Conservation (phyloP, 176 grass and related monocot species). For the Cocos nucifera region DNA sequence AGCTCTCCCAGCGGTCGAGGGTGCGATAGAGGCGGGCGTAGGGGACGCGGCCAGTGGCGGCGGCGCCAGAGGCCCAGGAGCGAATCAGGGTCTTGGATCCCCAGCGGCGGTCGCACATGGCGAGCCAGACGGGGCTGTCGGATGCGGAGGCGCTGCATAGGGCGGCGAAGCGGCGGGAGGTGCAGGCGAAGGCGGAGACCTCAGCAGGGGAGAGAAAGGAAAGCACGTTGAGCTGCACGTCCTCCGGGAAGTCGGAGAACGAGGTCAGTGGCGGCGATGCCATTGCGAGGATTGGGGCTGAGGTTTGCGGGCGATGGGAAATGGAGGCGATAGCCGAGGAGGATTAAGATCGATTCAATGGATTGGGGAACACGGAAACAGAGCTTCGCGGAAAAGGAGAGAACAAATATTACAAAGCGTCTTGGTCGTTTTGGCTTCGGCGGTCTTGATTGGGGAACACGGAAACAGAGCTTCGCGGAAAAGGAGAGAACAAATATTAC, state of each 20-base stretch:
- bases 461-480: too few relatives aligned
- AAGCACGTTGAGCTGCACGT: slow-evolving; percentile 39
- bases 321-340: too few relatives aligned
- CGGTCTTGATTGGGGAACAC: too few relatives aligned
- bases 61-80: slow-evolving; percentile 1
- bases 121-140: slow-evolving; percentile 24
- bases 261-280: slow-evolving; percentile 8
- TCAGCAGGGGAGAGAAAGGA: slow-evolving; percentile 27
- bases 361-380: too few relatives aligned
- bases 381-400: too few relatives aligned
- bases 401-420: too few relatives aligned
- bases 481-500: too few relatives aligned
- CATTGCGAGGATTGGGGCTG: slow-evolving; percentile 16
- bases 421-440: too few relatives aligned
- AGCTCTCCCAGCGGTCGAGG: slow-evolving; percentile 36
- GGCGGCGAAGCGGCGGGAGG: slow-evolving; percentile 36
- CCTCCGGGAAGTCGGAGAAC: slow-evolving; percentile 37
- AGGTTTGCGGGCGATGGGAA: too few relatives aligned
- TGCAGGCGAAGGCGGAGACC: slow-evolving; percentile 31
- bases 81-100: slow-evolving; percentile 11
- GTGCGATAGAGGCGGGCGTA: slow-evolving; percentile 21
- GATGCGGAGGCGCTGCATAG: slow-evolving; percentile 10
- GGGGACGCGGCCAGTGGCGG: not conserved
- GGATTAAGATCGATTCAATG: too few relatives aligned
- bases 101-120: slow-evolving; percentile 42